Evolutionary conservation across 768 basidiomycete genomes (phyloP), one percentile per base, ranked within the genome.

Genomic region (Mycena galopus): DNA sequence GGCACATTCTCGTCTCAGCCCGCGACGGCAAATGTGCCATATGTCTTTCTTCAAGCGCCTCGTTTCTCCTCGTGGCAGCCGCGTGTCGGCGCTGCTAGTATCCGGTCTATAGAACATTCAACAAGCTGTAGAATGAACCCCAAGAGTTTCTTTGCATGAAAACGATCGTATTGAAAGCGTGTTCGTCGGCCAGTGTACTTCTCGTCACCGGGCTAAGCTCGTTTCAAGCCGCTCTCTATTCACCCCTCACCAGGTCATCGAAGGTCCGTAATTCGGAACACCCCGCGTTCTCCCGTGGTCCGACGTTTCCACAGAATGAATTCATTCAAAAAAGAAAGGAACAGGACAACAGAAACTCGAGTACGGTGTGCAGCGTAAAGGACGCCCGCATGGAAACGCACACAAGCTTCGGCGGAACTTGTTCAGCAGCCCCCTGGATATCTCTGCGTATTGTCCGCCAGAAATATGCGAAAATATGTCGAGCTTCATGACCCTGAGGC

Each of bases 381-480:
- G 42, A 57, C 51, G 55, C 32, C 53, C n/a, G n/a, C n/a, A n/a
- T 51, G 14, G 60, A 35, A 57, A 11, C 17, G n/a, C 55, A 33
- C 62, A 37, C 32, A 79, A 78, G 82, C 76, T 81, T 84, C 55
- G 80, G 11, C 51, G 85, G 70, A 86, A 86, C 80, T 88, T 88
- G 64, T 81, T 82, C 72, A 87, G 83, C 61, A 89, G 73, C n/a
- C n/a, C n/a, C n/a, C n/a, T n/a, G n/a, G n/a, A n/a, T n/a, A n/a
- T n/a, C n/a, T n/a, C n/a, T n/a, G n/a, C n/a, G n/a, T n/a, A n/a
- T n/a, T n/a, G n/a, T n/a, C n/a, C n/a, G n/a, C n/a, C n/a, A n/a
- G n/a, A n/a, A n/a, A n/a, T n/a, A n/a, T n/a, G n/a, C n/a, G n/a
- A n/a, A n/a, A n/a, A n/a, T n/a, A n/a, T n/a, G n/a, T n/a, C n/a